Evolutionary conservation across 768 basidiomycete species (phyloP), one percentile per base, ranked within the genome.

Genomic region (Auriscalpium orientale): DNA sequence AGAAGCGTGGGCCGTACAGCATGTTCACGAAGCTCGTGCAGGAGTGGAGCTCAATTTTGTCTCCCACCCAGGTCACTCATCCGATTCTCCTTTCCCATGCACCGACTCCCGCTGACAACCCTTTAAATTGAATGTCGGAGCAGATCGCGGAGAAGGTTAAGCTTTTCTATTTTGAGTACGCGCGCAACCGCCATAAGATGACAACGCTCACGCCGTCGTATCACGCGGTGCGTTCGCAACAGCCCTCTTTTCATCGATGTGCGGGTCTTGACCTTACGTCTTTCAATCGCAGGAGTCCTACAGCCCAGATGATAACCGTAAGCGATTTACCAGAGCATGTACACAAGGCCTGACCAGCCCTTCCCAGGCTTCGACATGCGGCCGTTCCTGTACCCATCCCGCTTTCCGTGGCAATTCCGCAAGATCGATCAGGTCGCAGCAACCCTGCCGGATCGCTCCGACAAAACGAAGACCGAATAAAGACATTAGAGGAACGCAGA

Each of bases 101-200:
- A 40, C 20, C 21, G 10, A 11, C 44, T 44, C 18, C 16, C 28
- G 12, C 43, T 18, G 56, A 46, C 37, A 49, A 16, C 21, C 35
- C 45, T 46, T 54, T 49, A 63, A 47, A 45, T 22, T 16, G n/a
- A 15, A 18, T 18, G 10, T 16, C 57, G 15, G 1, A 11, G 1
- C 59, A 94, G 94, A 93, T 98, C 56, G 97, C 95, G 15, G 87
- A 91, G 63, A 98, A 98, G 75, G 97, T 99, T 65, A 98, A 99
- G 69, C 72, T 84, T 40, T 99, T 99, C 76, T 98, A 91, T 76
- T 95, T 94, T 63, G 93, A 97, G 68, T 85, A 99, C 63, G 97
- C 97, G 0, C 78, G 95, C 53, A 99, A 99, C 69, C 75, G 95
- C 47, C 97, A 98, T 74, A 99, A 99, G 81, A 98, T 99, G 94